phyloP scores from a whole-genome alignment of 2,329 filamentous ascomycete genomes.

The Aspergillus ustus region DNA sequence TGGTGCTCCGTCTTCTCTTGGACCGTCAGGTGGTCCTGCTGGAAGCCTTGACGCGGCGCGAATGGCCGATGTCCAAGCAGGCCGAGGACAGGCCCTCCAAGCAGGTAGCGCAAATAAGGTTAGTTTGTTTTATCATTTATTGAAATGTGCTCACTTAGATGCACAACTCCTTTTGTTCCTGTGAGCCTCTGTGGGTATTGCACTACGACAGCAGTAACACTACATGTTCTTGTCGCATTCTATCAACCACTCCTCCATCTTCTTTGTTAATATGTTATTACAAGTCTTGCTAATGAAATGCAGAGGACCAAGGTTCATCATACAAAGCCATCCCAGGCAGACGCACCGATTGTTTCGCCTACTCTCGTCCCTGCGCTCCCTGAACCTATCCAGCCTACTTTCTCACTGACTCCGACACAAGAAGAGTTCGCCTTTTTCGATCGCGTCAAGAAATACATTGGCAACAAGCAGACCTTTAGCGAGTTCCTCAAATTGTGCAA shows the following conservation, averaged over 20 bases:
- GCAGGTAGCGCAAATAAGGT: constrained; percentile 58
- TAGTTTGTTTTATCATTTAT: constrained; percentile 23
- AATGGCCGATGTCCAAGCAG: constrained; percentile 39
- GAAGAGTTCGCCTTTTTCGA: constrained; percentile 96
- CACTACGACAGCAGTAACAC: neutral
- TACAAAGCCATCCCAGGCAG: constrained; percentile 63
- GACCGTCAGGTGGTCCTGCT: constrained; percentile 39
- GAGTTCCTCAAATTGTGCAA: constrained; percentile 98
- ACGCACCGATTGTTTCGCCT: constrained; percentile 71
- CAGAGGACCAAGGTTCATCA: constrained; percentile 79
- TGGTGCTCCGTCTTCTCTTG: constrained; percentile 39
- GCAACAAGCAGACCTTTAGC: constrained; percentile 88
- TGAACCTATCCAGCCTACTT: constrained; percentile 79
- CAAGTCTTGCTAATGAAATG: constrained; percentile 33
- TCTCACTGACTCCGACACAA: constrained; percentile 71
- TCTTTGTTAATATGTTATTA: neutral
- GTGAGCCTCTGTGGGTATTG: neutral
- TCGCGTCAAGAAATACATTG: constrained; percentile 92
- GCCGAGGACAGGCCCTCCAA: constrained; percentile 42
- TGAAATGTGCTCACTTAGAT: neutral
- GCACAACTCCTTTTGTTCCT: neutral
- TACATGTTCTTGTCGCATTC: neutral
- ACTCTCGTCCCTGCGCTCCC: constrained; percentile 87
- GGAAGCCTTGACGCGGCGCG: constrained; percentile 36
- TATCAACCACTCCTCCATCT: neutral